A percentile compares a stretch with the other conserved stretches of the same genome.
Conservation (phyloP, 2,329 filamentous ascomycete genomes). For the Cryoendolithus antarcticus region DNA sequence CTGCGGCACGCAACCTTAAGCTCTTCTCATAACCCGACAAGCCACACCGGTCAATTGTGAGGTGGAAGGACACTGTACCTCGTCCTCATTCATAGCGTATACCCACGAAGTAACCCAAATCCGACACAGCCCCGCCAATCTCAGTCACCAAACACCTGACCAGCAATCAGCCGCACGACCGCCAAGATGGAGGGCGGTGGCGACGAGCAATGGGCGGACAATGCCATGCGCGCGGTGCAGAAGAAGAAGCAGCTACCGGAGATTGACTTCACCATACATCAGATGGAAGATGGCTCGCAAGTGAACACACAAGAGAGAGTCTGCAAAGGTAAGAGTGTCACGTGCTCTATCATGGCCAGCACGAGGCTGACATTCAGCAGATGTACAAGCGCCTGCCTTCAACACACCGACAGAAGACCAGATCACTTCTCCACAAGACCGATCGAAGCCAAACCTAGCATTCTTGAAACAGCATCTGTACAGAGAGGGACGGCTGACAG, state of each 20-base stretch:
- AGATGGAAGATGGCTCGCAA: slow-evolving; percentile 92
- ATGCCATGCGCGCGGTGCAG: slow-evolving; percentile 80
- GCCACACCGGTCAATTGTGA: too few relatives aligned
- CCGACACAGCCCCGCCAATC: too few relatives aligned
- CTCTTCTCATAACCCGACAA: too few relatives aligned
- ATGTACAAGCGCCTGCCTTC: slow-evolving; percentile 95
- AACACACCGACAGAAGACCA: slow-evolving; percentile 84
- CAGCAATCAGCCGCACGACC: not conserved
- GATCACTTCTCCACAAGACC: slow-evolving; percentile 81
- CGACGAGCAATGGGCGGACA: slow-evolving; percentile 50
- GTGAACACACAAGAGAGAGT: slow-evolving; percentile 93
- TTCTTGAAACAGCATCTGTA: slow-evolving; percentile 99
- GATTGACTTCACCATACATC: slow-evolving; percentile 97
- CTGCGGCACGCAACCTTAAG: too few relatives aligned
- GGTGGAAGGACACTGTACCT: too few relatives aligned
- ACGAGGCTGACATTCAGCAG: slow-evolving; percentile 34
- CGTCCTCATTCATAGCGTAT: too few relatives aligned
- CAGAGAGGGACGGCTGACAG: slow-evolving; percentile 87
- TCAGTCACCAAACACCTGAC: too few relatives aligned
- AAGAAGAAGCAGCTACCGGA: slow-evolving; percentile 93
- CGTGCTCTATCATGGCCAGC: not conserved
- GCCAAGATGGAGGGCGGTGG: slow-evolving; percentile 19
- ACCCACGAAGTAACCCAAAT: too few relatives aligned
- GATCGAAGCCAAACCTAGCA: slow-evolving; percentile 76
- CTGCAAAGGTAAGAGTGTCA: slow-evolving; percentile 66